Evolutionary conservation across 2,329 filamentous ascomycete genomes (phyloP), one percentile per base, ranked within the genome.

Genomic region (Furcasterigmium sp.): DNA sequence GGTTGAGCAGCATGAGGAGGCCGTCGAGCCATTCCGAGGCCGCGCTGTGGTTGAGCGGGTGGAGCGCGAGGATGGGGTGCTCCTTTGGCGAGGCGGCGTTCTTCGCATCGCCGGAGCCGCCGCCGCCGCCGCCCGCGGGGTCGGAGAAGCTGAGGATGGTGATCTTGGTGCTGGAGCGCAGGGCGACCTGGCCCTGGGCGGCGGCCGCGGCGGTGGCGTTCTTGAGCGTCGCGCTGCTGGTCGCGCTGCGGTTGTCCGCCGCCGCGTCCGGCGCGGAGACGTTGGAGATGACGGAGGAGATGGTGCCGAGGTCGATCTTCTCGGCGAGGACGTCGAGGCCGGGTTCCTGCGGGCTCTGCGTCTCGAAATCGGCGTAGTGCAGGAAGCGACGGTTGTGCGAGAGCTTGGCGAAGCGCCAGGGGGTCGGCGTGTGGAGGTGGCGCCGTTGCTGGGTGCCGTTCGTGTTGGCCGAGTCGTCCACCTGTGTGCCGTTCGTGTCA

Each of bases 1-100:
- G 93, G 58, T 94, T 90, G 19, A 98, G 75, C 43, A 98, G 73
- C 90, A 98, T 95, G 44, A 97, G 75, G 51, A 98, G 69, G 1
- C 93, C 93, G 61, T 98, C 93, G 5, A 98, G 75, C 93, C 93
- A 98, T 65, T 98, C 93, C 1, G 90, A 94, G 9, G 93, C 93
- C 38, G 93, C 70, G 51, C 82, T 87, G 59, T 93, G 85, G 46
- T 82, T 87, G 46, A 82, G 71, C 6, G 91, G 91, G 61, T 89
- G 83, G 41, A 98, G 74, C n/a, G 84, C 87, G 42, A 98, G 72
- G 18, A 97, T 76, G 1, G 87, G 75, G 10, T 21, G 35, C n/a
- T 37, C 19, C 19, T 37, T 37, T 15, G 35, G 35, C 35, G 35
- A 23, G 19, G 19, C 11, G 19, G 17, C 46, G 50, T 60, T 61